Evolutionary conservation across 2,329 filamentous ascomycete species (phyloP), one percentile per base, ranked within the genome.

Genomic region (Alternaria alternata): DNA sequence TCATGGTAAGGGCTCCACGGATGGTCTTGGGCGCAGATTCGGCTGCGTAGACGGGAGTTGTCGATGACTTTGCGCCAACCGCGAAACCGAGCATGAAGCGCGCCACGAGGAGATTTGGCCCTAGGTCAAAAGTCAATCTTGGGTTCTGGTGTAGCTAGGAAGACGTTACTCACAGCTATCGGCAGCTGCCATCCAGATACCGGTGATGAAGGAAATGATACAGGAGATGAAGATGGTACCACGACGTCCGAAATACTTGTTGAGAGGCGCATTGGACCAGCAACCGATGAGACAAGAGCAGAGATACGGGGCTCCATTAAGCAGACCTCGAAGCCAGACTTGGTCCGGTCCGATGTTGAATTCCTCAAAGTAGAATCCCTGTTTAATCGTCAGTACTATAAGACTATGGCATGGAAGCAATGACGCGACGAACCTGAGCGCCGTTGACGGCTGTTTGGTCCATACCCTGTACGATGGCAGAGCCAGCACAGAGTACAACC

Each of bases 381-480:
- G 34, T 6, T 39, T 30, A 38, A 36, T 36, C 8, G 16, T 62
- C 2, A 56, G 32, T 11, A 4, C 4, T 18, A 4, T 12, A 9
- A 52, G 2, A 4, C 22, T 2, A 16, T 7, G 0, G 20, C 20
- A 32, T 12, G 14, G 24, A 9, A 24, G 9, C 8, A 8, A 7
- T 5, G 7, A 44, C 3, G 14, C 16, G 14, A 62, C 59, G 51
- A 28, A 71, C 71, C 49, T 74, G 69, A 57, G 73, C 74, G 39
- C 74, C 75, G 22, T 77, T 77, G 3, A 76, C 71, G 4, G 72
- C 73, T 5, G 75, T 75, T 48, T 76, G 72, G 54, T 76, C 74
- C 73, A 73, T 74, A 22, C 89, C 89, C 71, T 91, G 89, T 0
- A 91, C 89, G 24, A 88, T 88, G 16, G 89, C 89, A 43, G 86